These are phyloP conservation scores for Chlamydomonas sp. DNA, from an alignment of 139 green algal genomes.

Conservation along the genomic window DNA sequence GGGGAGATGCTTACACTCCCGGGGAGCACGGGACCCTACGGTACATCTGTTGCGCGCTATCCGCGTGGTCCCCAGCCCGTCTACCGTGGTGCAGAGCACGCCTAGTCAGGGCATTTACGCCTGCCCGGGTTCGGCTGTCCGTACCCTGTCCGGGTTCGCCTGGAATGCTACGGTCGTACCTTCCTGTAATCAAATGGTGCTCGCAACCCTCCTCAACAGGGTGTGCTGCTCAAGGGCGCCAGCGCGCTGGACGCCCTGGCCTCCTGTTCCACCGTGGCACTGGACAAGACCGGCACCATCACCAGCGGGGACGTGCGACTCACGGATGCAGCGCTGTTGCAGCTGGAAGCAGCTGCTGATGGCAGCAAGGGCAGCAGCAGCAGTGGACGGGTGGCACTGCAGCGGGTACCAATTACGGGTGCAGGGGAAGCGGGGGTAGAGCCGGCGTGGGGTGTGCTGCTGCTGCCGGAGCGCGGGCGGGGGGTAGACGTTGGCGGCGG, in stretches of 20 bases:
- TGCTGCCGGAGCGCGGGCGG: background rate
- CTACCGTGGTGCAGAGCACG: too few relatives aligned
- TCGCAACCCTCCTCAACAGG: constrained; percentile 12
- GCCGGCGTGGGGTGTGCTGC: too few relatives aligned
- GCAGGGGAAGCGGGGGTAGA: background rate
- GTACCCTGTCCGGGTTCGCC: too few relatives aligned
- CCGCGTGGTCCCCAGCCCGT: too few relatives aligned
- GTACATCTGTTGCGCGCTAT: too few relatives aligned
- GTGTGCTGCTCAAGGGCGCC: constrained; percentile 79
- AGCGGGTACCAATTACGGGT: background rate
- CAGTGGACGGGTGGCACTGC: background rate
- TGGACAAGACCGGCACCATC: constrained; percentile 93
- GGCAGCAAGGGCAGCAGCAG: background rate
- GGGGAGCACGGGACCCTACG: too few relatives aligned
- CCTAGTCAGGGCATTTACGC: too few relatives aligned
- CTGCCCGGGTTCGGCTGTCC: too few relatives aligned
- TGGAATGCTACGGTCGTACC: too few relatives aligned
- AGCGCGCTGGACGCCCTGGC: constrained; percentile 80
- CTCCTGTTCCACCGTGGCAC: constrained; percentile 64
- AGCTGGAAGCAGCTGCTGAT: background rate
- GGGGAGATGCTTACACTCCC: too few relatives aligned
- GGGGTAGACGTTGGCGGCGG: background rate
- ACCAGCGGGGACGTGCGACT: constrained; percentile 78
- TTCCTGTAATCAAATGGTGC: too few relatives aligned
- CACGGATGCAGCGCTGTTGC: constrained; percentile 44